These are phyloP conservation scores for Chlamydomonas incerta DNA, from an alignment of 139 green algal genomes.

Conservation along the genomic window DNA sequence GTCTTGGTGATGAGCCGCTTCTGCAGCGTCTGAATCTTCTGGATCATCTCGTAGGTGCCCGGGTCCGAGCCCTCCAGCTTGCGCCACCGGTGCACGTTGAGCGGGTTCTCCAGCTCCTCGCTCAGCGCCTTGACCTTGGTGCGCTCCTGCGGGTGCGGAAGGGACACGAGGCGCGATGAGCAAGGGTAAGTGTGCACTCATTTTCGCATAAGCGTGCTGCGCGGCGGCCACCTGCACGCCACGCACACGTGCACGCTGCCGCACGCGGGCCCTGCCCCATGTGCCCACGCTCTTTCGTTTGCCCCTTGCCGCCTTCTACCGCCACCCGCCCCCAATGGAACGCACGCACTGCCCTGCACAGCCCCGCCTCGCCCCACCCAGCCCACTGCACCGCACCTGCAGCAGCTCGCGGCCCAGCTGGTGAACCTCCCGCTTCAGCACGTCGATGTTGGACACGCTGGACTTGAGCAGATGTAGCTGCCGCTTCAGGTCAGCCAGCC, in stretches of 20 bases:
- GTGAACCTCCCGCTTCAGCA: slow-evolving; percentile 92
- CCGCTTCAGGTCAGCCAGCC: slow-evolving; percentile 82
- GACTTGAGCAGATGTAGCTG: slow-evolving; percentile 87
- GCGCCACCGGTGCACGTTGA: slow-evolving; percentile 94
- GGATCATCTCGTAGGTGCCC: slow-evolving; percentile 92
- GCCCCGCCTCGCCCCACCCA: too few relatives aligned
- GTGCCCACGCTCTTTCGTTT: too few relatives aligned
- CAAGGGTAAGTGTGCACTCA: too few relatives aligned
- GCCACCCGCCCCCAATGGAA: too few relatives aligned
- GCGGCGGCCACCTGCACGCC: too few relatives aligned
- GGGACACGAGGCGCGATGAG: too few relatives aligned
- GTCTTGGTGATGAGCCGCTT: slow-evolving; percentile 91
- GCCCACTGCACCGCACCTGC: slow-evolving; percentile 48
- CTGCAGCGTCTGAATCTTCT: slow-evolving; percentile 96
- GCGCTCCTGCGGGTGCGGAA: slow-evolving; percentile 44
- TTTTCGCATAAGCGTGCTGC: too few relatives aligned
- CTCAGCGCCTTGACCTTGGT: slow-evolving; percentile 87
- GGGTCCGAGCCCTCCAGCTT: slow-evolving; percentile 95
- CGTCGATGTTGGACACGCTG: slow-evolving; percentile 85
- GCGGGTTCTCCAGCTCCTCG: slow-evolving; percentile 94
- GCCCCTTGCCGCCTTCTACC: too few relatives aligned
- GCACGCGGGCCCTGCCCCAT: too few relatives aligned
- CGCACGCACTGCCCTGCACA: too few relatives aligned
- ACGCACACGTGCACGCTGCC: too few relatives aligned
- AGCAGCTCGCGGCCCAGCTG: slow-evolving; percentile 86